Percentiles rank a stretch among this genome's conserved stretches.
phyloP scores from a whole-genome alignment of 345 rosid genomes.

The Populus pruinosa region DNA sequence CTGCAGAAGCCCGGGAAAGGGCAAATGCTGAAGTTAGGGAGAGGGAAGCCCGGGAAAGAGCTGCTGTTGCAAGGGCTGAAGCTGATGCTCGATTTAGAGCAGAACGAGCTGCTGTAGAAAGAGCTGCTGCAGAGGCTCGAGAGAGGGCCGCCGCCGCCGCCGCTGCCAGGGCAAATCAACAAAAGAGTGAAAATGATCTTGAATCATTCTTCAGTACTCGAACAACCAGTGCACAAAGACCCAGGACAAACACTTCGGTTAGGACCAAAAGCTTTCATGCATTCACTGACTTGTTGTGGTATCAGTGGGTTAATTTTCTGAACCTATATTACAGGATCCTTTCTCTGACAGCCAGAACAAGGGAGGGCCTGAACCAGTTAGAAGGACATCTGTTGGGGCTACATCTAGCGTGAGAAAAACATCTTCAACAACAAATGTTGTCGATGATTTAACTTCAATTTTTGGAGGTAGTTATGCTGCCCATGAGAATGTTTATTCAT shows the following conservation, averaged over 20 bases:
- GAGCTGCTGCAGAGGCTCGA: conserved; percentile 62
- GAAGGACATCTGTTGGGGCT: conserved; percentile 51
- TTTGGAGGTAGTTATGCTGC: conserved; percentile 63
- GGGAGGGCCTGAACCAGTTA: conserved; percentile 64
- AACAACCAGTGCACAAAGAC: conserved; percentile 84
- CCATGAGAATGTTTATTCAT: conserved; percentile 1
- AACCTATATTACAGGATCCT: conserved; percentile 57
- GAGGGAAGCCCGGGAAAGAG: conserved; percentile 41
- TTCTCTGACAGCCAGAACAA: conserved; percentile 61
- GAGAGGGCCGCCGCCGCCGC: conserved; percentile 66
- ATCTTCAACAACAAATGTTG: conserved; percentile 69
- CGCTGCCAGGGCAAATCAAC: conserved; percentile 53
- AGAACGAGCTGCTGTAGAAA: conserved; percentile 82
- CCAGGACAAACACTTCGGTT: conserved; percentile 62
- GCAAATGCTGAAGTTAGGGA: conserved; percentile 60
- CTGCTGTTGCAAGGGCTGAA: conserved; percentile 35
- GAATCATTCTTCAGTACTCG: conserved; percentile 84
- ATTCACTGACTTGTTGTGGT: conserved; percentile 5
- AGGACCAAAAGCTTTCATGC: conserved; percentile 31
- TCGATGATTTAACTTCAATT: conserved; percentile 79
- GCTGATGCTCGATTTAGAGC: conserved; percentile 53
- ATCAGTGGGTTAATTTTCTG: conserved; percentile 9
- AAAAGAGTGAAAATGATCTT: conserved; percentile 47
- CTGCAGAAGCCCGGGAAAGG: conserved; percentile 85
- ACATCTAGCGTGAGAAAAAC: conserved; percentile 70